Base-by-base conservation (phyloP, 2,329 filamentous ascomycete species). In the Arthrobotrys megalospora region DNA sequence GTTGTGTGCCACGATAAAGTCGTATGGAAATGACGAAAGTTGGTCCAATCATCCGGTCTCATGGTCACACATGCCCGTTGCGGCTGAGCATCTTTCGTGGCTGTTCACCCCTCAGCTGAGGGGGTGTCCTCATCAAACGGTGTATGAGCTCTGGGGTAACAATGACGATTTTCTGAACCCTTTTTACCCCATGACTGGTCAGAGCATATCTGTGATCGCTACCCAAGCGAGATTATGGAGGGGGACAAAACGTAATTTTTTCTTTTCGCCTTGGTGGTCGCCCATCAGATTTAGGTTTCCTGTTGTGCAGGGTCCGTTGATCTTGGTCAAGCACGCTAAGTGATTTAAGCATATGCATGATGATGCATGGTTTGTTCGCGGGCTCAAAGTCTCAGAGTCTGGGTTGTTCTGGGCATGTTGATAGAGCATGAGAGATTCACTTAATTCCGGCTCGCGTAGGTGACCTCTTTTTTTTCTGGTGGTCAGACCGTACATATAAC, bases 61-160 rank as follows among this genome's bases (percentile, higher is more conserved):
- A 38, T 60, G 72, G 65, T 64, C 64, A 70, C 72, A 70, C 64
- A 76, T 64, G 55, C 55, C 53, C 12, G 36, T 50, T 76, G 65
- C 55, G 72, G 72, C 72, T 76, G 72, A 76, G 72, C 58, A 48
- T 14, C 21, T 34, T 28, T 53, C 55, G 72, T 76, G 72, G 72
- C 72, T 76, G 64, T 60, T 60, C 48, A 14, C 16, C 24, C 24
- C 64, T 68, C 64, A 76, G 24, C 21, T 76, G 64, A 70, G 41
- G 34, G 28, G 48, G n/a, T 12, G 4, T 24, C 43, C 19, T 38
- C 34, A 43, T 50, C n/a, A 65, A 50, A 28, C 41, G 43, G 16
- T 10, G 34, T 36, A 12, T 43, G 36, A n/a, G 55, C 16, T 43
- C 36, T 43, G 36, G 55, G 50, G 58, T 34, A 64, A 12, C 48